A percentile compares a stretch with the other conserved stretches of the same genome.
phyloP scores from a whole-genome alignment of 129 eudicot genomes.

The Glebionis coronaria region DNA sequence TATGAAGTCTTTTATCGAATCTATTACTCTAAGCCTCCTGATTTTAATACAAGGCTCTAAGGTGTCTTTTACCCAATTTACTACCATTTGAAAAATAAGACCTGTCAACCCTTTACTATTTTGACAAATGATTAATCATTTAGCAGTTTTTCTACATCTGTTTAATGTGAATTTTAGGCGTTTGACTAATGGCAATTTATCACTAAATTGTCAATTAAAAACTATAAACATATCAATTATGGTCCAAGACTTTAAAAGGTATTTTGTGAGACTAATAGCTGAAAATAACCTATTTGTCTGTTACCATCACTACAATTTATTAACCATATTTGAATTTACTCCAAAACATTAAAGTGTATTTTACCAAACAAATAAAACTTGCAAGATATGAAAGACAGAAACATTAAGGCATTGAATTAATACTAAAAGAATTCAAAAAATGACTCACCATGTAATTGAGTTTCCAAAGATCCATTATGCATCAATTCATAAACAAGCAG shows the following conservation, averaged over 20 bases:
- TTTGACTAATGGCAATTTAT: not conserved
- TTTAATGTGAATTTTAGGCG: not conserved
- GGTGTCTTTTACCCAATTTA: not conserved
- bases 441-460: constrained; percentile 74
- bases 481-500: constrained; percentile 81
- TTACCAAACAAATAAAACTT: not conserved
- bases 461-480: constrained; percentile 86
- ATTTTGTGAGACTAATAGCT: not conserved
- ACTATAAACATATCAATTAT: not conserved
- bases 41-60: not conserved
- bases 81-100: not conserved
- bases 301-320: constrained; percentile 4
- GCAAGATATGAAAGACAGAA: not conserved
- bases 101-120: not conserved
- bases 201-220: not conserved
- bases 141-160: not conserved
- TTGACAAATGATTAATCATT: not conserved
- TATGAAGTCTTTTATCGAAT: not conserved
- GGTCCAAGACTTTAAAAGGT: not conserved
- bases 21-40: not conserved
- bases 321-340: constrained; percentile 6
- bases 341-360: constrained; percentile 12
- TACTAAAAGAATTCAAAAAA: not conserved
- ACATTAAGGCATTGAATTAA: too few relatives aligned
- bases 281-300: not conserved